A percentile compares a stretch with the other conserved stretches of the same genome.
Conservation (phyloP, 345 rosid species). For the Camelina sativa region DNA sequence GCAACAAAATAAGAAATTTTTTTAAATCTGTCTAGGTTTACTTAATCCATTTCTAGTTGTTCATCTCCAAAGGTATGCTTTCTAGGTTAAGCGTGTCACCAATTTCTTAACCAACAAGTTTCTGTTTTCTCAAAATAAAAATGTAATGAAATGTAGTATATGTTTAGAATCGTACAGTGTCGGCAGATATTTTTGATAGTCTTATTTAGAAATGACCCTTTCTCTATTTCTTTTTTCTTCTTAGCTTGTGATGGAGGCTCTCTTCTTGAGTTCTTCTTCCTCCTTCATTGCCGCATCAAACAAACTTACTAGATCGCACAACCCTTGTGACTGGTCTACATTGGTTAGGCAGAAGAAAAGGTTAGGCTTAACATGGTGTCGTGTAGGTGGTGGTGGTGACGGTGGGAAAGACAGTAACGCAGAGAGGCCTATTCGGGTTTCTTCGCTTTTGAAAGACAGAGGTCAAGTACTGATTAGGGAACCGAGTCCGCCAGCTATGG, state of each 20-base stretch:
- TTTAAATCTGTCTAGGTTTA: constrained; percentile 24
- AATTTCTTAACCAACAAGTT: constrained; percentile 50
- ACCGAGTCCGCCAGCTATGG: constrained; percentile 53
- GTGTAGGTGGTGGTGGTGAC: constrained; percentile 57
- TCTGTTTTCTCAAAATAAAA: constrained; percentile 17
- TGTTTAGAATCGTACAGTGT: constrained; percentile 31
- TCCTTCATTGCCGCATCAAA: constrained; percentile 44
- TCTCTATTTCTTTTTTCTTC: constrained; percentile 45
- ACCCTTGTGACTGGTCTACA: constrained; percentile 37
- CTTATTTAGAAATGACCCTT: constrained; percentile 42
- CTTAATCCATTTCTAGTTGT: constrained; percentile 38
- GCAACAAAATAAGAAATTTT: constrained; percentile 14
- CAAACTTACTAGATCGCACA: constrained; percentile 36
- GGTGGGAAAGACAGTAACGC: constrained; percentile 41
- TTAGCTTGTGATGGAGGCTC: constrained; percentile 68
- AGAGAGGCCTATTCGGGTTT: constrained; percentile 45
- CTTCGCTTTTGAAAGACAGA: constrained; percentile 60
- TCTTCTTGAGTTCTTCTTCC: constrained; percentile 62
- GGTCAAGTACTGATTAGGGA: constrained; percentile 50
- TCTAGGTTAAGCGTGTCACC: constrained; percentile 49
- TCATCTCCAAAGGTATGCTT: constrained; percentile 43
- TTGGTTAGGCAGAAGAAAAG: constrained; percentile 43
- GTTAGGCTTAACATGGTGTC: constrained; percentile 53
- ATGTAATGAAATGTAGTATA: constrained; percentile 18
- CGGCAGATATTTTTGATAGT: constrained; percentile 36